Percentiles rank a stretch among this genome's conserved stretches.
phyloP scores from a whole-genome alignment of 225 moss, liverwort and hornwort species.

The Sphagnum contortum region DNA sequence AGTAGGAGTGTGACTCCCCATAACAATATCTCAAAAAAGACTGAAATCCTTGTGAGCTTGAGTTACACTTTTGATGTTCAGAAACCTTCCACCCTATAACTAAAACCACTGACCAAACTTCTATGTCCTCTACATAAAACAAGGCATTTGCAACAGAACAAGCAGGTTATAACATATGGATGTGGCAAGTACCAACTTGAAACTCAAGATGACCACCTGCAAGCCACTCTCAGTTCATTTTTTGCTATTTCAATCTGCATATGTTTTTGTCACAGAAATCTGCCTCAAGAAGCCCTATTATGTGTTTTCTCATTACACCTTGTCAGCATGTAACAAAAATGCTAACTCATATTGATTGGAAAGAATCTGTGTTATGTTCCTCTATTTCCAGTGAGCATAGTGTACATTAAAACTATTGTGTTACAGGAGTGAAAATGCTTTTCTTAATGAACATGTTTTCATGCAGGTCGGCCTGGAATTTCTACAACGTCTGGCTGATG shows the following conservation, averaged over 20 bases:
- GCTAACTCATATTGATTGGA: not conserved
- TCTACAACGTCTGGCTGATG: slow-evolving; percentile 65
- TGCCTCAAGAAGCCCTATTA: no score
- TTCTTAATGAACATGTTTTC: not conserved
- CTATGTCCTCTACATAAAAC: slow-evolving; percentile 87
- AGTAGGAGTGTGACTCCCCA: no score
- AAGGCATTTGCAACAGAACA: slow-evolving; percentile 53
- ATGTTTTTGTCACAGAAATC: not conserved
- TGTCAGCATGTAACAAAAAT: not conserved
- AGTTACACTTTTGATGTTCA: no score
- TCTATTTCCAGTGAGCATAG: not conserved
- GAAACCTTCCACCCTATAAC: no score
- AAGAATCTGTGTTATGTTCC: not conserved
- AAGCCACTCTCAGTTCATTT: slow-evolving; percentile 2
- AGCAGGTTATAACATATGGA: slow-evolving; percentile 54
- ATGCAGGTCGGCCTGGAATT: slow-evolving; percentile 77
- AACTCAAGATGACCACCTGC: slow-evolving; percentile 84
- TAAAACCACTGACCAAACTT: no score
- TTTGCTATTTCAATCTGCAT: not conserved
- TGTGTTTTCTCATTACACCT: not conserved
- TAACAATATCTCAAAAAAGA: no score
- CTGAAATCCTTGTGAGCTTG: no score
- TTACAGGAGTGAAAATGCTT: not conserved
- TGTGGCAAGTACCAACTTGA: slow-evolving; percentile 84
- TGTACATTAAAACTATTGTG: not conserved